These are phyloP conservation scores for Shiraia sp. DNA, from an alignment of 2,329 filamentous ascomycete genomes.

Conservation along the genomic window DNA sequence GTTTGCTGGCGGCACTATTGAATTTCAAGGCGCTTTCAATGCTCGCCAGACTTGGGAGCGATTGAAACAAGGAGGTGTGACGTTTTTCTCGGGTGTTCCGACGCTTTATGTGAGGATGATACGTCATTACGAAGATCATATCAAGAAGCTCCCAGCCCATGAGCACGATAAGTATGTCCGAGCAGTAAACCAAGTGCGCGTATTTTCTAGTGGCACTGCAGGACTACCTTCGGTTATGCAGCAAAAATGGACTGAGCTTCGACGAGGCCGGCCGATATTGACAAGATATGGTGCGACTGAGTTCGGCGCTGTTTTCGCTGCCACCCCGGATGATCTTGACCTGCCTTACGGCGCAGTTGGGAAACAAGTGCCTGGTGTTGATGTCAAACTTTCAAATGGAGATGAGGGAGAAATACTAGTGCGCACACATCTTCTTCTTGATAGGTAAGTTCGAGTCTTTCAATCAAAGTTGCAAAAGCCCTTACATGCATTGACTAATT, in stretches of 20 bases:
- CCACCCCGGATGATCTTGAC: conserved; percentile 32
- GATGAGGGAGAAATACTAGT: conserved; percentile 55
- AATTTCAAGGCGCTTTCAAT: conserved; percentile 42
- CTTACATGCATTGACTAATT: conserved; percentile 13
- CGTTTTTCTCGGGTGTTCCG: conserved; percentile 42
- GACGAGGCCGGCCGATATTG: conserved; percentile 46
- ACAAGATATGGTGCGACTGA: conserved; percentile 52
- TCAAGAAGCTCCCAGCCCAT: conserved; percentile 33
- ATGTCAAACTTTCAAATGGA: conserved; percentile 47
- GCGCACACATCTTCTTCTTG: too few relatives aligned
- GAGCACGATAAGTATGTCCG: conserved; percentile 46
- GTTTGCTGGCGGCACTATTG: conserved; percentile 34
- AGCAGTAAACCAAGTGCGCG: conserved; percentile 48
- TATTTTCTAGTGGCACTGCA: conserved; percentile 52
- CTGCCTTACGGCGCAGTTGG: conserved; percentile 41
- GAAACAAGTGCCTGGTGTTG: conserved; percentile 43
- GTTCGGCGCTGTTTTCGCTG: conserved; percentile 49
- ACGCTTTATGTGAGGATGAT: conserved; percentile 44
- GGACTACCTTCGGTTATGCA: conserved; percentile 55
- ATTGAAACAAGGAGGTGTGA: conserved; percentile 37
- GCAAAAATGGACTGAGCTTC: conserved; percentile 53
- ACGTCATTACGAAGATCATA: conserved; percentile 38
- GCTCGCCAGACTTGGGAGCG: conserved; percentile 40
- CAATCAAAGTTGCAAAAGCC: too few relatives aligned
- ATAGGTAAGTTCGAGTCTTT: too few relatives aligned